Evolutionary conservation across 306 rosid species (phyloP).

Genomic region (Vicia villosa): DNA sequence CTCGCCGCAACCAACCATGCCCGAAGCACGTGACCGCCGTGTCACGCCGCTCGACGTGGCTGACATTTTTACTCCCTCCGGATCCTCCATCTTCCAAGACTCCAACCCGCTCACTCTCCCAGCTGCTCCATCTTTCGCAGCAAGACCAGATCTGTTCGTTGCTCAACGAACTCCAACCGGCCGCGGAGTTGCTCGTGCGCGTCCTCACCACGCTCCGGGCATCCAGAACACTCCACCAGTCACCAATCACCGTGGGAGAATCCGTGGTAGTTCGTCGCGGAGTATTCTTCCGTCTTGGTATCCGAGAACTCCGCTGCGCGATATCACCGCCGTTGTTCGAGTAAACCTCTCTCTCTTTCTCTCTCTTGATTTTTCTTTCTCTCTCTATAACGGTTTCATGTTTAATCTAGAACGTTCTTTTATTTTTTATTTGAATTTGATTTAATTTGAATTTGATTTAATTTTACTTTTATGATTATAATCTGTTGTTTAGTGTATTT

Average conservation of each 20-base stretch:
- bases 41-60: conserved; percentile 48
- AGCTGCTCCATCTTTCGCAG: conserved; percentile 11
- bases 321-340: conserved; percentile 58
- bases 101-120: conserved; percentile 12
- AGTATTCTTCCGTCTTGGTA: conserved; percentile 78
- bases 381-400: background rate
- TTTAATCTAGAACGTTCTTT: background rate
- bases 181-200: conserved; percentile 38
- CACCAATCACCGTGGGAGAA: conserved; percentile 37
- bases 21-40: conserved; percentile 68
- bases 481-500: background rate
- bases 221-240: conserved; percentile 40
- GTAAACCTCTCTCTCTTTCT: conserved; percentile 37
- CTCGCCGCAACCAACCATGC: conserved; percentile 41
- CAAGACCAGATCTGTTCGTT: conserved; percentile 35
- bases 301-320: conserved; percentile 77
- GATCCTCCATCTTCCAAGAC: conserved; percentile 30
- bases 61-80: conserved; percentile 38
- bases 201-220: conserved; percentile 10
- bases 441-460: background rate
- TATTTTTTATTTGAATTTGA: background rate
- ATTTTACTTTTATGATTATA: background rate
- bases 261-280: conserved; percentile 15
- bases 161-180: conserved; percentile 28
- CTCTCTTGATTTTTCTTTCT: no score